These are phyloP conservation scores for Madurella mycetomatis DNA, from an alignment of 2,329 filamentous ascomycete genomes.

Conservation along the genomic window DNA sequence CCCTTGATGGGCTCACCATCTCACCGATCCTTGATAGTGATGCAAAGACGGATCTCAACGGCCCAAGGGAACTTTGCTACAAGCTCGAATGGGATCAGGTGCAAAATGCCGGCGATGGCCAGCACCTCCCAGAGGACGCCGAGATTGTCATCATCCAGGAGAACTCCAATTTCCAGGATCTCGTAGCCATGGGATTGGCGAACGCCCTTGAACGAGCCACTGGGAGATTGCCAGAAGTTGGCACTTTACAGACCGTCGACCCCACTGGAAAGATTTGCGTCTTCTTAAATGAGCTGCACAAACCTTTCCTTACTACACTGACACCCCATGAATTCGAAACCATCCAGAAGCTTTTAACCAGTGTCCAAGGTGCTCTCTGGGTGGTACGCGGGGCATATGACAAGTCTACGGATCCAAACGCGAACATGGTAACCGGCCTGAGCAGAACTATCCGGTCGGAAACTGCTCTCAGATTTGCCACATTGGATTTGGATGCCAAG, in stretches of 20 bases:
- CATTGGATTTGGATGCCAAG: slow-evolving; percentile 41
- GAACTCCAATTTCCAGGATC: slow-evolving; percentile 30
- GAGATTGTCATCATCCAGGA: slow-evolving; percentile 39
- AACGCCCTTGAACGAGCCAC: slow-evolving; percentile 31
- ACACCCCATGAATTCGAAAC: slow-evolving; percentile 35
- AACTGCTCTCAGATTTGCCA: slow-evolving; percentile 40
- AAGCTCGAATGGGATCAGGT: slow-evolving; percentile 43
- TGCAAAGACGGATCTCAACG: slow-evolving; percentile 26
- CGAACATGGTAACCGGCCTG: slow-evolving; percentile 44
- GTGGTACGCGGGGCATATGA: slow-evolving; percentile 38
- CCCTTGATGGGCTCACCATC: slow-evolving; percentile 35
- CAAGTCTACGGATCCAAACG: slow-evolving; percentile 34
- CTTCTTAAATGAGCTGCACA: slow-evolving; percentile 42
- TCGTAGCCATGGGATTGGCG: slow-evolving; percentile 34
- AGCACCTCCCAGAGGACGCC: slow-evolving; percentile 23
- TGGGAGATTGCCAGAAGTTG: slow-evolving; percentile 31
- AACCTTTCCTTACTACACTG: slow-evolving; percentile 39
- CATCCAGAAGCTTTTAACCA: slow-evolving; percentile 34
- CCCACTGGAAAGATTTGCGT: slow-evolving; percentile 37
- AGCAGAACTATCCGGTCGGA: slow-evolving; percentile 45
- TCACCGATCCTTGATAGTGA: slow-evolving; percentile 39
- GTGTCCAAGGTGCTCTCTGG: slow-evolving; percentile 37
- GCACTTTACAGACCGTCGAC: slow-evolving; percentile 29
- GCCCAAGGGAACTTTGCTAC: slow-evolving; percentile 42
- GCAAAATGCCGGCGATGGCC: slow-evolving; percentile 21